A percentile compares a stretch with the other conserved stretches of the same genome.
Evolutionary conservation across 192 early-diverging fungal species (phyloP).

Genomic region (Anaeromyces robustus): DNA sequence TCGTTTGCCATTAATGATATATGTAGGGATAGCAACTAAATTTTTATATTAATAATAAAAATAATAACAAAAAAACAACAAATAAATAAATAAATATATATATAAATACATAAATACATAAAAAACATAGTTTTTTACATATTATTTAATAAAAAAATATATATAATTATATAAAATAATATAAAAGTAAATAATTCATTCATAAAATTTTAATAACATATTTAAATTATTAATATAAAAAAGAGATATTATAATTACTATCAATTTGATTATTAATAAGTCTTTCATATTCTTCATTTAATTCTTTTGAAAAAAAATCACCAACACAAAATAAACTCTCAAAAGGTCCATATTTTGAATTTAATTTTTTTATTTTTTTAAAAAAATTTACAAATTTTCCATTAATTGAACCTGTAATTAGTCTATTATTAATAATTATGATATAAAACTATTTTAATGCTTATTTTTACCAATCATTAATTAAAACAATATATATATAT

Average conservation of each 20-base stretch:
- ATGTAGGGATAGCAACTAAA: slow-evolving; percentile 53
- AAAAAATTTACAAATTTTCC: slow-evolving; percentile 52
- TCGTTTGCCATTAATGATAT: slow-evolving; percentile 51
- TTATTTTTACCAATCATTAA: too few relatives aligned
- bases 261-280: background rate
- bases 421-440: background rate
- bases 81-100: background rate
- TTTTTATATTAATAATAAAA: background rate
- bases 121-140: too few relatives aligned
- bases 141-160: too few relatives aligned
- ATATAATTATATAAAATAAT: too few relatives aligned
- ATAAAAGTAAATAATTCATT: too few relatives aligned
- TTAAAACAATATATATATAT: too few relatives aligned
- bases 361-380: slow-evolving; percentile 53
- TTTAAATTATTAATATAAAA: slow-evolving; percentile 5
- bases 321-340: slow-evolving; percentile 64
- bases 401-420: slow-evolving; percentile 12
- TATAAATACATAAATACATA: background rate
- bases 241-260: slow-evolving; percentile 11
- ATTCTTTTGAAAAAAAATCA: slow-evolving; percentile 54
- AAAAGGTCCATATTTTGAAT: slow-evolving; percentile 75
- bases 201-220: slow-evolving; percentile 22
- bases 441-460: too few relatives aligned
- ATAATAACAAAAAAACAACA: background rate
- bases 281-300: slow-evolving; percentile 15